These are phyloP conservation scores for Krasilnikovozyma curviuscula DNA, from an alignment of 768 basidiomycete species.

Conservation along the genomic window DNA sequence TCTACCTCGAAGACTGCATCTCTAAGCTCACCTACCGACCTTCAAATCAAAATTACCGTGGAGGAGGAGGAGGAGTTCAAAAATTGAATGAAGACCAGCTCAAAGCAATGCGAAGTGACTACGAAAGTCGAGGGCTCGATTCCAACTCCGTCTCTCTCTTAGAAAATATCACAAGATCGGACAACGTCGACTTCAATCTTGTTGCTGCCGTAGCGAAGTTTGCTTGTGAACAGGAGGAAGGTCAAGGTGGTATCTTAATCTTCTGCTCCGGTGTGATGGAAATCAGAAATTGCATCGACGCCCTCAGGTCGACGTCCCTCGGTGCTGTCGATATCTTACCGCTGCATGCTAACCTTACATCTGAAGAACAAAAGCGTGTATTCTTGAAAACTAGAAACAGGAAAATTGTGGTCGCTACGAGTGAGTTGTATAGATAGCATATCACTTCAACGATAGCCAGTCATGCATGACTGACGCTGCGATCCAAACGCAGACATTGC, in stretches of 20 bases:
- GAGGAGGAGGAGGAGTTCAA: slow-evolving; percentile 13
- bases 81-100: slow-evolving; percentile 34
- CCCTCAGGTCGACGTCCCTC: slow-evolving; percentile 16
- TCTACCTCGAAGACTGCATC: slow-evolving; percentile 62
- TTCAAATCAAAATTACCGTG: neutral
- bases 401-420: slow-evolving; percentile 77
- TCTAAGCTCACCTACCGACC: slow-evolving; percentile 40
- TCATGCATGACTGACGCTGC: no score
- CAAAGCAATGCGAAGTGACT: slow-evolving; percentile 33
- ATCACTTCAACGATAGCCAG: no score
- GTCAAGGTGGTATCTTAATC: slow-evolving; percentile 50
- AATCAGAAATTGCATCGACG: slow-evolving; percentile 25
- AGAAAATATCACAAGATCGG: slow-evolving; percentile 40
- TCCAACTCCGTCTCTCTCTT: slow-evolving; percentile 37
- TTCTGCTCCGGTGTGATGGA: slow-evolving; percentile 37
- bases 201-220: slow-evolving; percentile 47
- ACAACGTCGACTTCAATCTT: slow-evolving; percentile 56
- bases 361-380: slow-evolving; percentile 58
- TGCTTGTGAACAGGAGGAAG: slow-evolving; percentile 1
- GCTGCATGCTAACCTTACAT: slow-evolving; percentile 73
- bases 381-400: slow-evolving; percentile 42
- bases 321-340: slow-evolving; percentile 35
- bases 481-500: no score
- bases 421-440: no score
- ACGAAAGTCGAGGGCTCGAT: slow-evolving; percentile 38